phyloP scores from a whole-genome alignment of 805 yeast species.

The Candida dendrica region DNA sequence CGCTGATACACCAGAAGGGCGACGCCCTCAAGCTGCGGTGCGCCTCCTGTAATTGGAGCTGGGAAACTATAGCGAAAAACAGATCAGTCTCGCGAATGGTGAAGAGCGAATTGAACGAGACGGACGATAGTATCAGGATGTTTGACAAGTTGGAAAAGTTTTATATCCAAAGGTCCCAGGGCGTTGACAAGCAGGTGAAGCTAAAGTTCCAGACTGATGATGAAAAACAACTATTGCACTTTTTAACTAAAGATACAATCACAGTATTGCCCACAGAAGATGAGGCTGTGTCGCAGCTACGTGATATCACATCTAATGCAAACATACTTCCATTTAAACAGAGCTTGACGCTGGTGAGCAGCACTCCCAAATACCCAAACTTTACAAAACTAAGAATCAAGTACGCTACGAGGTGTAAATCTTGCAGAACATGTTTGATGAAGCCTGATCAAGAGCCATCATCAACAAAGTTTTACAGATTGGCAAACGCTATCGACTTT shows the following conservation, averaged over 20 bases:
- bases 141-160: slow-evolving; percentile 14
- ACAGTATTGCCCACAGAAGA: too few relatives aligned
- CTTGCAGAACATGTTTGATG: slow-evolving; percentile 19
- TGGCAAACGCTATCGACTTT: slow-evolving; percentile 19
- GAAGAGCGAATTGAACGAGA: slow-evolving; percentile 3
- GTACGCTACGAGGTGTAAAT: slow-evolving; percentile 19
- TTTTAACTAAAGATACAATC: neutral
- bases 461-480: slow-evolving; percentile 20
- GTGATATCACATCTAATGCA: too few relatives aligned
- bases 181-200: slow-evolving; percentile 6
- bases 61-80: slow-evolving; percentile 9
- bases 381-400: slow-evolving; percentile 15
- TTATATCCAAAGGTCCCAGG: slow-evolving; percentile 12
- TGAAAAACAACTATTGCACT: neutral
- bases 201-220: slow-evolving; percentile 1
- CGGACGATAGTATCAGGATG: neutral
- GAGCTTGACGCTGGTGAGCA: neutral
- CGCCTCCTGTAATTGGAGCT: slow-evolving; percentile 10
- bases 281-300: too few relatives aligned
- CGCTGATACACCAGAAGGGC: slow-evolving; percentile 6
- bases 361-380: slow-evolving; percentile 6
- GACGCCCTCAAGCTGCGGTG: slow-evolving; percentile 9
- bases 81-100: slow-evolving; percentile 10
- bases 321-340: neutral
- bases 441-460: slow-evolving; percentile 20